These are phyloP conservation scores for Yamadazyma endophytica DNA, from an alignment of 805 yeast species.

Conservation along the genomic window DNA sequence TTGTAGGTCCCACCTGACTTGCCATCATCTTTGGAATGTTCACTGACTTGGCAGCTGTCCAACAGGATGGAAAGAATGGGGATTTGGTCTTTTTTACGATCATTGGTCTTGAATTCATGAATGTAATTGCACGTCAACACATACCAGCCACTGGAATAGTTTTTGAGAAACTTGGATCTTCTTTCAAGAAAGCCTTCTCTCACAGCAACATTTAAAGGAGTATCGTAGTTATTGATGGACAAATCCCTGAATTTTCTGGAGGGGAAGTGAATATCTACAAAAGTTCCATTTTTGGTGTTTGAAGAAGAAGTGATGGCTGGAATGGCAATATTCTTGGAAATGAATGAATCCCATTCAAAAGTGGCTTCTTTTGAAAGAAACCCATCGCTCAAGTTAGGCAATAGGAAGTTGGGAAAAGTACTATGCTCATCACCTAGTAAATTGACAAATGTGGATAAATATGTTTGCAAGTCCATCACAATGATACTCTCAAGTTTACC, in stretches of 20 bases:
- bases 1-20: slow-evolving; percentile 55
- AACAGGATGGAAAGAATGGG: slow-evolving; percentile 83
- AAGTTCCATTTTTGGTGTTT: slow-evolving; percentile 29
- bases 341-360: slow-evolving; percentile 86
- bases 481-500: slow-evolving; percentile 83
- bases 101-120: slow-evolving; percentile 85
- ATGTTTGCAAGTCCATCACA: slow-evolving; percentile 79
- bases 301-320: slow-evolving; percentile 22
- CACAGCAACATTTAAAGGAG: slow-evolving; percentile 59
- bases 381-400: slow-evolving; percentile 51
- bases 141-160: slow-evolving; percentile 88
- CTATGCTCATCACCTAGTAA: slow-evolving; percentile 71
- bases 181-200: slow-evolving; percentile 83
- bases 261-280: slow-evolving; percentile 37
- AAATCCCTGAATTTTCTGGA: slow-evolving; percentile 45
- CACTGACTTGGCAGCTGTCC: slow-evolving; percentile 76
- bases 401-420: slow-evolving; percentile 59
- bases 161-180: slow-evolving; percentile 84
- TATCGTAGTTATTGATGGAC: slow-evolving; percentile 61
- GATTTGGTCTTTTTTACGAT: slow-evolving; percentile 71
- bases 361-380: slow-evolving; percentile 73
- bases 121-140: slow-evolving; percentile 83
- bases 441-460: slow-evolving; percentile 68
- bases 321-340: slow-evolving; percentile 56
- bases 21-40: slow-evolving; percentile 73